Evolutionary conservation across 2,329 filamentous ascomycete species (phyloP).

Genomic region (Mariannaea elegans): DNA sequence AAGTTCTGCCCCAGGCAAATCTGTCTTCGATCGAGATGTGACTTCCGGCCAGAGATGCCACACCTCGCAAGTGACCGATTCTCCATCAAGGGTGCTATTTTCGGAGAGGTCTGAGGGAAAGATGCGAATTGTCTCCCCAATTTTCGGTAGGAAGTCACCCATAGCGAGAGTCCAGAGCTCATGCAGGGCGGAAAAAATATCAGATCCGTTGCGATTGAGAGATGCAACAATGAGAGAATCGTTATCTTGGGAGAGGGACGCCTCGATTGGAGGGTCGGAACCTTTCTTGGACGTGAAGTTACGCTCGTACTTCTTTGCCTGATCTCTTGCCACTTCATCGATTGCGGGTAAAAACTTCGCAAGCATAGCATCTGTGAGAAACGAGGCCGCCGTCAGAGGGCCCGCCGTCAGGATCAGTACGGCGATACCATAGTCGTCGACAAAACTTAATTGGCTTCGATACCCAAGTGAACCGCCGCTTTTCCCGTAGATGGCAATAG

Average conservation of each 20-base stretch:
- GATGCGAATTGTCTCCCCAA: conserved; percentile 31
- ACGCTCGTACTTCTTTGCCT: conserved; percentile 36
- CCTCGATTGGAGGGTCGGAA: conserved; percentile 16
- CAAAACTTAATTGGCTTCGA: conserved; percentile 44
- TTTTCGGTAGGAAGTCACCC: conserved; percentile 31
- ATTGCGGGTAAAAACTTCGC: conserved; percentile 39
- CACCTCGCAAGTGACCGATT: conserved; percentile 26
- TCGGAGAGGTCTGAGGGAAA: conserved; percentile 38
- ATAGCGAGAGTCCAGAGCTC: conserved; percentile 37
- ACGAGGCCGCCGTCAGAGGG: conserved; percentile 37
- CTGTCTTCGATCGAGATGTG: conserved; percentile 22
- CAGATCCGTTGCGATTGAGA: conserved; percentile 32
- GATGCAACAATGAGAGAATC: conserved; percentile 38
- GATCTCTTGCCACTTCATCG: conserved; percentile 39
- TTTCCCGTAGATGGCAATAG: conserved; percentile 47
- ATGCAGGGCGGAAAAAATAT: conserved; percentile 30
- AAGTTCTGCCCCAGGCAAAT: conserved; percentile 40
- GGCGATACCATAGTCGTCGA: conserved; percentile 48
- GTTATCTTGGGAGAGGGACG: conserved; percentile 31
- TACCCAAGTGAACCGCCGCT: conserved; percentile 47
- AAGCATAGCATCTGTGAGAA: conserved; percentile 42
- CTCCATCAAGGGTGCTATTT: conserved; percentile 19
- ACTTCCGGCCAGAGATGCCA: conserved; percentile 44
- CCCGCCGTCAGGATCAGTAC: conserved; percentile 45
- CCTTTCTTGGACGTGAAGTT: conserved; percentile 12